phyloP scores from a whole-genome alignment of 441 rosid genomes.

The Eugenia klotzschiana region DNA sequence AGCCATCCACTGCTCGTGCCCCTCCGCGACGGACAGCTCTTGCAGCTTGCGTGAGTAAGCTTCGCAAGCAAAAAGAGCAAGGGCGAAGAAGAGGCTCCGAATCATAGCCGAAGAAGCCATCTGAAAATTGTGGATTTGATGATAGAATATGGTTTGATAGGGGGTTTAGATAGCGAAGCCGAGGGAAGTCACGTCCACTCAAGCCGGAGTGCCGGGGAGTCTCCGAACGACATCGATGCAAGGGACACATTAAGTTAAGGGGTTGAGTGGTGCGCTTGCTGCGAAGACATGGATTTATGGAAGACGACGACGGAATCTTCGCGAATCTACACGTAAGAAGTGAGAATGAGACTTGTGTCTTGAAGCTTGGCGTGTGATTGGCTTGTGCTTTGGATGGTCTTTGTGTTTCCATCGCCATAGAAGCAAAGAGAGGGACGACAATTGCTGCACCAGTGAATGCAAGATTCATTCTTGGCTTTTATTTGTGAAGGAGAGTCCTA shows the following conservation, averaged over 20 bases:
- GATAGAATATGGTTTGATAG: not conserved
- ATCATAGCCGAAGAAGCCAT: not conserved
- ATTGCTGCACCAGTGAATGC: not conserved
- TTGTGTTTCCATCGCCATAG: not conserved
- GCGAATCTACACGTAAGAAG: not conserved
- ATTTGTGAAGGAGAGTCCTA: not conserved
- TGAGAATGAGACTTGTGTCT: not conserved
- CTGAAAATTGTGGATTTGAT: not conserved
- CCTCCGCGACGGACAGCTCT: not conserved
- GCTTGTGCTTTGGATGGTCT: not conserved
- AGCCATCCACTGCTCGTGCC: conserved; percentile 12
- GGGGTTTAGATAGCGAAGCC: not conserved
- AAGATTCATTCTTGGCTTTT: not conserved
- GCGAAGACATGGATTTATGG: not conserved
- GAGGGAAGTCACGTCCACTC: not conserved
- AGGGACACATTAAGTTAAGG: not conserved
- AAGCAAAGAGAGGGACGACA: not conserved
- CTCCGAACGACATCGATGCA: not conserved
- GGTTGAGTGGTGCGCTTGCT: not conserved
- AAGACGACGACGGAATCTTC: not conserved
- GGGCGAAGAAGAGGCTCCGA: not conserved
- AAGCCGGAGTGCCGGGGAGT: not conserved
- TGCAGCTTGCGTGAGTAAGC: conserved; percentile 4
- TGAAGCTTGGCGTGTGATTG: not conserved
- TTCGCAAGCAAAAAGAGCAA: not conserved